These are phyloP conservation scores for Coemansia reversa DNA, from an alignment of 192 early-diverging fungal species.

Conservation along the genomic window DNA sequence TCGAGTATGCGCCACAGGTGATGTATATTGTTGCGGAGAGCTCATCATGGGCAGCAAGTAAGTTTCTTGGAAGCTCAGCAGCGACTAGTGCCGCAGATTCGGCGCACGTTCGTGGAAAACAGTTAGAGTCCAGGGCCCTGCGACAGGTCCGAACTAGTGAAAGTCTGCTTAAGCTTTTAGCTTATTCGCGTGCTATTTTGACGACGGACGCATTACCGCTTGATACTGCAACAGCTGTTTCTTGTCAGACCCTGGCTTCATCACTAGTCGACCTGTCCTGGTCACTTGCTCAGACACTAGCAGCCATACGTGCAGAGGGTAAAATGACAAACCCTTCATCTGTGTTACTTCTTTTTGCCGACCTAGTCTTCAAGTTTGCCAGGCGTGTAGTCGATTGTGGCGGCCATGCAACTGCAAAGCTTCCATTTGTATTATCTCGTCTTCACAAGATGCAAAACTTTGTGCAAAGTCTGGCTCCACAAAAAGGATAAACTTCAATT, in stretches of 20 bases:
- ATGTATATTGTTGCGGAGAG: slow-evolving; percentile 44
- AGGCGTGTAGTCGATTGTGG: slow-evolving; percentile 35
- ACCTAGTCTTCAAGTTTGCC: slow-evolving; percentile 35
- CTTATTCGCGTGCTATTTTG: slow-evolving; percentile 20
- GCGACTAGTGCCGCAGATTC: background rate
- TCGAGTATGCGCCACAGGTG: slow-evolving; percentile 23
- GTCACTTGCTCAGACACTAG: slow-evolving; percentile 34
- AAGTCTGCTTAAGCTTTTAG: slow-evolving; percentile 32
- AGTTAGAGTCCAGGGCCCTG: slow-evolving; percentile 38
- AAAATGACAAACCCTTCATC: slow-evolving; percentile 27
- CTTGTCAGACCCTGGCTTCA: slow-evolving; percentile 30
- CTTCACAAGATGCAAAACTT: slow-evolving; percentile 32
- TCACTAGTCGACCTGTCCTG: slow-evolving; percentile 49
- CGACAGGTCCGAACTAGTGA: slow-evolving; percentile 38
- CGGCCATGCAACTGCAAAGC: slow-evolving; percentile 1
- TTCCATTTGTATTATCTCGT: slow-evolving; percentile 5
- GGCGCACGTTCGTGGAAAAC: slow-evolving; percentile 13
- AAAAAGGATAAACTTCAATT: background rate
- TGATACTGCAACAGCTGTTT: slow-evolving; percentile 6
- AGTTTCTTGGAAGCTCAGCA: slow-evolving; percentile 3
- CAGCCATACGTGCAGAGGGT: slow-evolving; percentile 27
- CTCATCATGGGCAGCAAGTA: slow-evolving; percentile 27
- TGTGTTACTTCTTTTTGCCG: slow-evolving; percentile 27
- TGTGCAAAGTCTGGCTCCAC: slow-evolving; percentile 12
- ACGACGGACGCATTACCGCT: slow-evolving; percentile 6